A percentile compares a stretch with the other conserved stretches of the same genome.
Evolutionary conservation across 2,329 filamentous ascomycete genomes (phyloP).

Genomic region (Alternaria dauci): DNA sequence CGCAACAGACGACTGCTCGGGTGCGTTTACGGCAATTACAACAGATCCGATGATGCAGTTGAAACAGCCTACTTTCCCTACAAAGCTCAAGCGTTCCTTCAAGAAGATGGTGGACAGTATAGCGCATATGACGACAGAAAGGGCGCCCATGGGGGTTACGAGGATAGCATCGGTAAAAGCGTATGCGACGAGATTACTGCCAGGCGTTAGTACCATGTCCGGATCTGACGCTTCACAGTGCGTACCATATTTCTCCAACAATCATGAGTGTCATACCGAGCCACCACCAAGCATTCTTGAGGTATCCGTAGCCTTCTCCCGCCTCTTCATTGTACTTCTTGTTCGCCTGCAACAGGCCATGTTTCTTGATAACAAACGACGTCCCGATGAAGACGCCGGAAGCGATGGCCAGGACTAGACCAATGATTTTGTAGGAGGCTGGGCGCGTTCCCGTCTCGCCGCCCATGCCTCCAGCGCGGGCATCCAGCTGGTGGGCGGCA

Average conservation of each 20-base stretch:
- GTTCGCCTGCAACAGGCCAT: constrained; percentile 89
- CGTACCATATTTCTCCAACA: constrained; percentile 77
- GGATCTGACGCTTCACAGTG: neutral
- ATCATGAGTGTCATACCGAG: constrained; percentile 96
- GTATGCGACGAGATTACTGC: constrained; percentile 87
- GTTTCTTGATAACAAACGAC: constrained; percentile 96
- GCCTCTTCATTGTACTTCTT: constrained; percentile 96
- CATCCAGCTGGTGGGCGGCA: constrained; percentile 55
- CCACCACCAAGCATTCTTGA: constrained; percentile 98
- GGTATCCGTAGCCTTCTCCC: constrained; percentile 95
- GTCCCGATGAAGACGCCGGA: constrained; percentile 93
- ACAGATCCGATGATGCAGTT: constrained; percentile 93
- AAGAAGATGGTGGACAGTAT: constrained; percentile 92
- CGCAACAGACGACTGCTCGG: constrained; percentile 80
- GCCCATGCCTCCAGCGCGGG: constrained; percentile 53
- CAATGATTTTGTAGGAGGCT: constrained; percentile 80
- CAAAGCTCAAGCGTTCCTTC: constrained; percentile 92
- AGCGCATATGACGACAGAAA: constrained; percentile 92
- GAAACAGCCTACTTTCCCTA: constrained; percentile 96
- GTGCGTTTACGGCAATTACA: constrained; percentile 93
- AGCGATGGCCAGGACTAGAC: constrained; percentile 82
- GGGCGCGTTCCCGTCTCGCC: constrained; percentile 55
- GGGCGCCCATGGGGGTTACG: constrained; percentile 88
- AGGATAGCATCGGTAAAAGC: constrained; percentile 96
- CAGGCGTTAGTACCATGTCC: constrained; percentile 51